Conservation (phyloP, 2,329 filamentous ascomycete species). For the Pseudogymnoascus sp. region DNA sequence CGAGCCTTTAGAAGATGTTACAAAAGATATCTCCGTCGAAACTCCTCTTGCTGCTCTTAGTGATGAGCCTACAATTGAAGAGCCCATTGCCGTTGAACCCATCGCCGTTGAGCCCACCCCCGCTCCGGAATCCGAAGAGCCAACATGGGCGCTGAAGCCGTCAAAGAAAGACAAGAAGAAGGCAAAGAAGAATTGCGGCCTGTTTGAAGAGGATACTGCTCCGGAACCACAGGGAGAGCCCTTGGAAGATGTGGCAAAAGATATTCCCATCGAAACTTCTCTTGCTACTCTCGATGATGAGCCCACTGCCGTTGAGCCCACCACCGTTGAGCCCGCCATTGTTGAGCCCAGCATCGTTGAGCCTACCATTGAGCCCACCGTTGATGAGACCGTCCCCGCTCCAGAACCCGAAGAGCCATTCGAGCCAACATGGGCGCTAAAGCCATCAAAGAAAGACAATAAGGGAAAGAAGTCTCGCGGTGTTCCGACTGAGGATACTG, state of each 20-base stretch:
- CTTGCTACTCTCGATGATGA: neutral
- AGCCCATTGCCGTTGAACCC: neutral
- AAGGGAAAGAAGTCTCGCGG: conserved; percentile 34
- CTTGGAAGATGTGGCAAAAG: neutral
- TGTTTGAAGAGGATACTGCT: neutral
- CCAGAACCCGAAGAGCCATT: neutral
- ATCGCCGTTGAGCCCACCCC: neutral
- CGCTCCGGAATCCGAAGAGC: conserved; percentile 23
- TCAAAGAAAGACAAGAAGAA: conserved; percentile 15
- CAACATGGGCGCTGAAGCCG: neutral
- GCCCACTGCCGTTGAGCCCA: neutral
- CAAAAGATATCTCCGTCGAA: neutral
- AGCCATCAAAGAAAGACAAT: conserved; percentile 17
- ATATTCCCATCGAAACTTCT: neutral
- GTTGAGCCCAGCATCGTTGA: neutral
- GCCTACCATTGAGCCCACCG: neutral
- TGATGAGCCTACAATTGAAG: neutral
- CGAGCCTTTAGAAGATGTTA: neutral
- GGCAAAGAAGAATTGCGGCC: neutral
- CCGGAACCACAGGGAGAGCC: neutral
- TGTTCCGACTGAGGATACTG: neutral
- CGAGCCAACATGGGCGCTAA: neutral
- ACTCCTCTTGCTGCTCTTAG: neutral
- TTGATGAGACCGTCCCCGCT: neutral
- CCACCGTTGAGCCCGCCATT: neutral